phyloP scores from a whole-genome alignment of 768 basidiomycete species.

The Podaxis pistillaris region DNA sequence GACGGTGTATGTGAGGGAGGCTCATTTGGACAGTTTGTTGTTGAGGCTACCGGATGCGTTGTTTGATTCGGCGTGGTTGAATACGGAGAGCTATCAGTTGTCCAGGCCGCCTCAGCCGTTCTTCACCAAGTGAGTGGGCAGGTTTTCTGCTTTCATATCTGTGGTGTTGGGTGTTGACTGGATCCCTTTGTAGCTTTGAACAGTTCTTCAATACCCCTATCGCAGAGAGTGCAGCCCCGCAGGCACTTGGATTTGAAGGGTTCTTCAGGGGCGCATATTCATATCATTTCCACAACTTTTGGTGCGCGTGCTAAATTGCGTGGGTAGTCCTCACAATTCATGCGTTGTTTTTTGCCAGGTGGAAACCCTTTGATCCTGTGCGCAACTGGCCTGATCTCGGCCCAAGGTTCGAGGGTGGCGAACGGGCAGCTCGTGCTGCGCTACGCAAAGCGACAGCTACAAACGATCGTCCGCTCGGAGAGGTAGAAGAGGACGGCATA shows the following conservation, averaged over 20 bases:
- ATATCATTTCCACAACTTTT: conserved; percentile 95
- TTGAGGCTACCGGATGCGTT: conserved; percentile 91
- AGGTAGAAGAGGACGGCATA: conserved; percentile 42
- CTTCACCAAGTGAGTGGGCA: conserved; percentile 81
- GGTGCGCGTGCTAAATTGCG: conserved; percentile 43
- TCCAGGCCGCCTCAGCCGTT: conserved; percentile 94
- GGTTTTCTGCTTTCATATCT: neutral
- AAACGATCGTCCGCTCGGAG: conserved; percentile 8
- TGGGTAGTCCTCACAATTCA: too few relatives aligned
- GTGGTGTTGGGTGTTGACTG: conserved; percentile 1
- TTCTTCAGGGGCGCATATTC: conserved; percentile 97
- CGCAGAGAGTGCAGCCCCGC: conserved; percentile 74
- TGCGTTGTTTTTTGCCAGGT: conserved; percentile 50
- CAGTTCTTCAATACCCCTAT: conserved; percentile 86
- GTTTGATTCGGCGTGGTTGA: conserved; percentile 97
- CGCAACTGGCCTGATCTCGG: conserved; percentile 98
- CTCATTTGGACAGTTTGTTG: conserved; percentile 77
- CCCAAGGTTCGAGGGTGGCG: conserved; percentile 69
- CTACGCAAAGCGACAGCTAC: conserved; percentile 17
- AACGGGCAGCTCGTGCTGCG: conserved; percentile 57
- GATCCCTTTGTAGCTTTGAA: conserved; percentile 56
- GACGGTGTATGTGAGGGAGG: conserved; percentile 86
- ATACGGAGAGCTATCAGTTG: conserved; percentile 88
- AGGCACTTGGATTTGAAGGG: conserved; percentile 87
- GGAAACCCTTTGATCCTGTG: conserved; percentile 90